These are phyloP conservation scores for Iris pallida DNA, from an alignment of 116 monocot genomes.

Conservation along the genomic window DNA sequence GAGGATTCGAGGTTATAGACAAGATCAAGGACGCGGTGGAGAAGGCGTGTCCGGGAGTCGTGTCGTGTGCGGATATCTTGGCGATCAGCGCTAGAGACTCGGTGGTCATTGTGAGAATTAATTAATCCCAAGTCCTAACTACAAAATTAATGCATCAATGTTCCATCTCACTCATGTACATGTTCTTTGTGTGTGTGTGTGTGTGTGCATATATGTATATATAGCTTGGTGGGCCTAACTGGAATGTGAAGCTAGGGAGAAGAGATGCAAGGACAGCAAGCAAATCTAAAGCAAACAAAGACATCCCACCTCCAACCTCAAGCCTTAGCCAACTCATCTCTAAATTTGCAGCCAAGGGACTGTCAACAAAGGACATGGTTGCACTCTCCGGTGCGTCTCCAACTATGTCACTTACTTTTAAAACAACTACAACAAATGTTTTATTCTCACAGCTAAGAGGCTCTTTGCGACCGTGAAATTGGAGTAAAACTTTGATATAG, in stretches of 20 bases:
- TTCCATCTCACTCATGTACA: no score
- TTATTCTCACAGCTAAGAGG: no score
- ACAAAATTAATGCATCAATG: no score
- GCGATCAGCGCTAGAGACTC: conserved; percentile 48
- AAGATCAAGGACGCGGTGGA: conserved; percentile 48
- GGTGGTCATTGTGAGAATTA: conserved; percentile 36
- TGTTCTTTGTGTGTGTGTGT: no score
- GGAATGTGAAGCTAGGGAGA: conserved; percentile 63
- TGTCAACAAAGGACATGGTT: conserved; percentile 61
- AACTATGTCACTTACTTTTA: neutral
- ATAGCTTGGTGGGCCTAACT: conserved; percentile 61
- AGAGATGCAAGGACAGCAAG: conserved; percentile 62
- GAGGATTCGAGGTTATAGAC: conserved; percentile 51
- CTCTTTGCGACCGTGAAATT: no score
- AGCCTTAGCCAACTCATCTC: conserved; percentile 48
- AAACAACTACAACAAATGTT: no score
- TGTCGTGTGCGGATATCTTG: conserved; percentile 52
- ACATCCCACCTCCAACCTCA: conserved; percentile 53
- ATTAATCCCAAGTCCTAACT: no score
- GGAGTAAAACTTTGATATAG: no score
- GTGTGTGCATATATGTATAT: neutral
- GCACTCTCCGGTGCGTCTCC: conserved; percentile 51
- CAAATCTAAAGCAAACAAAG: conserved; percentile 33
- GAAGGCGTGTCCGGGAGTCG: conserved; percentile 49
- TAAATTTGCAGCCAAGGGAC: conserved; percentile 52